These are phyloP conservation scores for Eimeria necatrix DNA, from an alignment of 169 alveolate species.

Conservation along the genomic window DNA sequence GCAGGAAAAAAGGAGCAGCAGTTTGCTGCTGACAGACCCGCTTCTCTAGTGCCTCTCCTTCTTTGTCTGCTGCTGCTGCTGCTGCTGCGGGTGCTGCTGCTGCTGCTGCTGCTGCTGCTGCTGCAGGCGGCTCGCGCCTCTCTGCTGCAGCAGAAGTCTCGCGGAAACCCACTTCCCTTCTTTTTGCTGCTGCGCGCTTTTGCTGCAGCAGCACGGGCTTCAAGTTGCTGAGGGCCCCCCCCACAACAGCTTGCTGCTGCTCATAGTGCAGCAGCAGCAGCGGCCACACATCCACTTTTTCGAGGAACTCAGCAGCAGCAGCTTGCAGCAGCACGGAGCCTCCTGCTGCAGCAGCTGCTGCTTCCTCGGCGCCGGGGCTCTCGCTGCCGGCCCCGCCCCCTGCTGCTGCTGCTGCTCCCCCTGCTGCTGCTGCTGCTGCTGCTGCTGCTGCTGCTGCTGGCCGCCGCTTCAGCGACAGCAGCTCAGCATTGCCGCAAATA, in stretches of 20 bases:
- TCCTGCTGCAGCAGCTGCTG: neutral
- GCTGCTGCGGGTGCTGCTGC: too few relatives aligned
- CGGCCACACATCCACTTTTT: constrained; percentile 88
- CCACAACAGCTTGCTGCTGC: constrained; percentile 93
- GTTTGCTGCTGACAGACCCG: neutral
- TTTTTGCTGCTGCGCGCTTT: constrained; percentile 76
- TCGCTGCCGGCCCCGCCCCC: too few relatives aligned
- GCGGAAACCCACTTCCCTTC: neutral
- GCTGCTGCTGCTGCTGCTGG: neutral
- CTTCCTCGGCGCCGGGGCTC: too few relatives aligned
- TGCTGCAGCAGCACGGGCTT: neutral
- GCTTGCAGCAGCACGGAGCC: neutral
- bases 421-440: constrained; percentile 55
- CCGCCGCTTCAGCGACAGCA: constrained; percentile 81
- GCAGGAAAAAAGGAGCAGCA: neutral
- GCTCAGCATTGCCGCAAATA: constrained; percentile 94
- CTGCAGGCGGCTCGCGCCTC: too few relatives aligned
- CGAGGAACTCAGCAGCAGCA: neutral
- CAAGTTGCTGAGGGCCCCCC: constrained; percentile 90
- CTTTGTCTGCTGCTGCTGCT: neutral
- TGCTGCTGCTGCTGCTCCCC: neutral
- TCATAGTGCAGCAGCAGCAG: constrained; percentile 93
- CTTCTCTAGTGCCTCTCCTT: neutral
- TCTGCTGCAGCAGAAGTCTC: neutral
- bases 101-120: too few relatives aligned